phyloP scores from a whole-genome alignment of 2,329 filamentous ascomycete genomes.

The Fusarium napiforme region DNA sequence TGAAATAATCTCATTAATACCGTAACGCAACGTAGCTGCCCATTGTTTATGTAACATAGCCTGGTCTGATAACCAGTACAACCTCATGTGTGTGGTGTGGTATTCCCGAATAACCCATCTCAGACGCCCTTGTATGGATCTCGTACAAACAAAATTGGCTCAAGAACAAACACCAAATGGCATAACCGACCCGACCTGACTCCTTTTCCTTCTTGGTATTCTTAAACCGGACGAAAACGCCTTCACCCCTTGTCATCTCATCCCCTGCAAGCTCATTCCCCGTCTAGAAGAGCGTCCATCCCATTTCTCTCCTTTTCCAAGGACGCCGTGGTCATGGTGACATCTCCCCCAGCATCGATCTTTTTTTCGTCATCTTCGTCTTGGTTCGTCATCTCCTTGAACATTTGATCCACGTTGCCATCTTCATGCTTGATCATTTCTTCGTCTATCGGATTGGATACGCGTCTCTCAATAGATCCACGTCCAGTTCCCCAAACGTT shows the following conservation, averaged over 20 bases:
- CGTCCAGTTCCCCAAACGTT: constrained; percentile 57
- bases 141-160: constrained; percentile 21
- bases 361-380: constrained; percentile 59
- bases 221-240: constrained; percentile 42
- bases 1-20: neutral
- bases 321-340: constrained; percentile 54
- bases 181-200: constrained; percentile 28
- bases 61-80: constrained; percentile 1
- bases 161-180: constrained; percentile 18
- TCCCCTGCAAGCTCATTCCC: constrained; percentile 48
- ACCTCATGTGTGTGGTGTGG: neutral
- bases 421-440: constrained; percentile 54
- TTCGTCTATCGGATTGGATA: constrained; percentile 44
- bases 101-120: neutral
- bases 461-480: constrained; percentile 46
- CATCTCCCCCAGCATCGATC: constrained; percentile 46
- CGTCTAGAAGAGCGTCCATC: constrained; percentile 58
- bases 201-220: constrained; percentile 36
- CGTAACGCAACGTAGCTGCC: neutral
- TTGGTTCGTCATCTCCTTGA: constrained; percentile 65
- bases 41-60: neutral
- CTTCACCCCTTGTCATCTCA: constrained; percentile 15
- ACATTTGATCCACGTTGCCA: constrained; percentile 65
- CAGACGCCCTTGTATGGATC: constrained; percentile 20
- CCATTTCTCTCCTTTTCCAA: constrained; percentile 59